Evolutionary conservation across 1,139 yeast genomes (phyloP), one percentile per base, ranked within the genome.

Genomic region (Blastobotrys persicus): DNA sequence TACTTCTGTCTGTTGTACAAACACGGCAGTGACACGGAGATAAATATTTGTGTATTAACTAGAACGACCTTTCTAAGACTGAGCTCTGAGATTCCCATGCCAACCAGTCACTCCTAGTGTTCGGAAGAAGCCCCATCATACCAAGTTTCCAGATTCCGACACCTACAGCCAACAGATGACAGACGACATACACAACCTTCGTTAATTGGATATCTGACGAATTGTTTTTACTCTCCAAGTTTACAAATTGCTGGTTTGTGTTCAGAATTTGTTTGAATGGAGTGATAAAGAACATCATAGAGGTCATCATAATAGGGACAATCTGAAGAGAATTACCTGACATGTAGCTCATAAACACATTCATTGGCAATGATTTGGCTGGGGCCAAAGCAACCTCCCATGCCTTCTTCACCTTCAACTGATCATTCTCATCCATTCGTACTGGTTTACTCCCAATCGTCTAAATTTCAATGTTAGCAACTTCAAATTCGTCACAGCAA

Each of bases 311-410:
- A 49, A 92, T 85, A 3, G 97, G 94, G 52, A 92, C 89, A 56
- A 92, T 77, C 61, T 92, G 98, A 26, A 92, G 71, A 4, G 95
- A 81, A 61, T 86, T 85, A 31, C 98, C 98, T 1, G 96, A 82
- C 89, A 92, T 88, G 67, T 88, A 92, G 53, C 91, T 82, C 96
- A 92, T 88, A 49, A 88, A 72, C 51, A 86, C 66, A 60, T 88
- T 92, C 95, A 89, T 86, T 3, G 97, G 96, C 26, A 92, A 63
- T 12, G 83, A 77, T 64, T 91, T 92, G 2, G 91, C 88, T 0
- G 98, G 97, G 0, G 82, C 82, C 14, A 79, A 69, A 1, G 97
- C 96, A 31, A 86, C 64, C 54, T 88, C 95, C 96, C 97, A 88
- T 0, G 95, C 92, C 63, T 84, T 87, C 63, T 62, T 61, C 38